Percentiles rank a stretch among this genome's conserved stretches.
Conservation (phyloP, 2,329 filamentous ascomycete genomes). For the Pseudogymnoascus sp. region DNA sequence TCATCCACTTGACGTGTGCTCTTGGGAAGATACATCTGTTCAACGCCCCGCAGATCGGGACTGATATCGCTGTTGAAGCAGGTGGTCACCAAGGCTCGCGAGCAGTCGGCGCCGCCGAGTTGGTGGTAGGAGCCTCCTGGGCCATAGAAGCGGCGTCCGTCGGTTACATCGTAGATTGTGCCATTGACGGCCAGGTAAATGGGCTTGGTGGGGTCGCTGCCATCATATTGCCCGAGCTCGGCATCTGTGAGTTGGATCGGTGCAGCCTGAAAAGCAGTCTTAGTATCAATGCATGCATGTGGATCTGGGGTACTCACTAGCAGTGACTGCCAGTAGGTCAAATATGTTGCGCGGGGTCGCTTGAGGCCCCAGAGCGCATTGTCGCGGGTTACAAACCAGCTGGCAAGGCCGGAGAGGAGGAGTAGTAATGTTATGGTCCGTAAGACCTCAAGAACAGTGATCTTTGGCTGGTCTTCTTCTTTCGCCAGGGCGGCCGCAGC, state of each 20-base stretch:
- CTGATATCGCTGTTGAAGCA: conserved; percentile 77
- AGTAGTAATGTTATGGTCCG: conserved; percentile 24
- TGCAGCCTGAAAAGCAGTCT: conserved; percentile 33
- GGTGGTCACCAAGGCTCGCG: conserved; percentile 82
- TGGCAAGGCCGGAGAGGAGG: conserved; percentile 19
- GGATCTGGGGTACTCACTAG: conserved; percentile 17
- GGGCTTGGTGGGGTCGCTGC: conserved; percentile 63
- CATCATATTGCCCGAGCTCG: conserved; percentile 69
- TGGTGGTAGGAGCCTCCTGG: conserved; percentile 79
- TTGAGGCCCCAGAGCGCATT: conserved; percentile 23
- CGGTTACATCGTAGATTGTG: conserved; percentile 76
- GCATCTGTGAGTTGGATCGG: conserved; percentile 65
- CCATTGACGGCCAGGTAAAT: conserved; percentile 88
- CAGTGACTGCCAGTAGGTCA: conserved; percentile 19
- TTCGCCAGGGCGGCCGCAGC: conserved; percentile 14
- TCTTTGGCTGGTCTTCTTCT: conserved; percentile 21
- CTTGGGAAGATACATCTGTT: conserved; percentile 70
- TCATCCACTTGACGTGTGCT: conserved; percentile 55
- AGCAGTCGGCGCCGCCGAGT: conserved; percentile 81
- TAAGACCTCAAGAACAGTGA: conserved; percentile 22
- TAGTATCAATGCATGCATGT: neutral
- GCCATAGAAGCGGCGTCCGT: conserved; percentile 62
- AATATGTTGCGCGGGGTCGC: conserved; percentile 21
- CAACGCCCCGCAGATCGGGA: conserved; percentile 76
- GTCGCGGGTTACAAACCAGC: conserved; percentile 27